phyloP scores from a whole-genome alignment of 257 asterid genomes.

The Henckelia pumila region DNA sequence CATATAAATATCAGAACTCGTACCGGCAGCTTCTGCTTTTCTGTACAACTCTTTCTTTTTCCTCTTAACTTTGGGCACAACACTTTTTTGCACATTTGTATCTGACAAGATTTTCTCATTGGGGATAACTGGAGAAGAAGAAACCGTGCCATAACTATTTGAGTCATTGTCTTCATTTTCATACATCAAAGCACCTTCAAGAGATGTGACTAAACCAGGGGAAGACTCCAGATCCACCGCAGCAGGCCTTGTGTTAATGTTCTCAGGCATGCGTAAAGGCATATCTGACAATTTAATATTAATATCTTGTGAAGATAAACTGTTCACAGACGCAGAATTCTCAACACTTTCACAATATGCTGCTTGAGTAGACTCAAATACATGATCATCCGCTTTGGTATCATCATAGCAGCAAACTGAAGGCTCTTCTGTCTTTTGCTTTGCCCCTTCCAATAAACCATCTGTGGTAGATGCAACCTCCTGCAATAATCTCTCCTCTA shows the following conservation, averaged over 20 bases:
- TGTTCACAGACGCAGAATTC: conserved; percentile 23
- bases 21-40: conserved; percentile 79
- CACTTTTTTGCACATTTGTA: conserved; percentile 40
- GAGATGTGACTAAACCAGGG: conserved; percentile 30
- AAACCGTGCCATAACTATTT: conserved; percentile 25
- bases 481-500: conserved; percentile 33
- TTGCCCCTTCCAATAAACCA: conserved; percentile 23
- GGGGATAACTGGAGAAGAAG: conserved; percentile 30
- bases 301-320: conserved; percentile 30
- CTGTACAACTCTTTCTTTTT: conserved; percentile 44
- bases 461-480: conserved; percentile 30
- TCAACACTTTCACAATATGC: conserved; percentile 22
- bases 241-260: conserved; percentile 21
- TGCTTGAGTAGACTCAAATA: conserved; percentile 27
- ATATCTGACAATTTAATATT: conserved; percentile 21
- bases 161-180: conserved; percentile 38
- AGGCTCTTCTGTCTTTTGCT: conserved; percentile 31
- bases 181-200: conserved; percentile 36
- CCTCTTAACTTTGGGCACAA: conserved; percentile 41
- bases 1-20: conserved; percentile 78
- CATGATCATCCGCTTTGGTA: conserved; percentile 30
- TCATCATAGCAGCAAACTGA: conserved; percentile 24
- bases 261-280: conserved; percentile 24
- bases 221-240: conserved; percentile 30
- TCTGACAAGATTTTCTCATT: conserved; percentile 58